Conservation (phyloP, 2,329 filamentous ascomycete genomes). For the Epichloe brachyelytri region DNA sequence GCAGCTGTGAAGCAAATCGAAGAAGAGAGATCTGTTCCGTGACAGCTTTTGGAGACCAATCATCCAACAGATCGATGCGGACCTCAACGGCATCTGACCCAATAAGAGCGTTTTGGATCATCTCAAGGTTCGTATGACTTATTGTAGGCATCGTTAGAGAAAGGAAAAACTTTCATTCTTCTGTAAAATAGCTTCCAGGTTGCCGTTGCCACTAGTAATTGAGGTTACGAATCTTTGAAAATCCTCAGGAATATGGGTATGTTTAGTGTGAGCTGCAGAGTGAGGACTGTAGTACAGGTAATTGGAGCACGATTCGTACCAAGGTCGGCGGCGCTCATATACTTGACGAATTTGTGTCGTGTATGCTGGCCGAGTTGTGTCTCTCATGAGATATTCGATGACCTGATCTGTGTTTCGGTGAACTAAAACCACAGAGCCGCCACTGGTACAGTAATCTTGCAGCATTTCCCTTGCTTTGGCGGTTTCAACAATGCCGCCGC, state of each 20-base stretch:
- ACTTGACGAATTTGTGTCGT: slow-evolving; percentile 85
- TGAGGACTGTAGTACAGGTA: slow-evolving; percentile 81
- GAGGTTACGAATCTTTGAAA: slow-evolving; percentile 26
- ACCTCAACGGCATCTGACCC: slow-evolving; percentile 90
- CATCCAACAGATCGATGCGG: slow-evolving; percentile 77
- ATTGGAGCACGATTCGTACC: slow-evolving; percentile 89
- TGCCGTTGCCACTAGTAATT: slow-evolving; percentile 31
- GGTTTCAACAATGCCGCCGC: slow-evolving; percentile 84
- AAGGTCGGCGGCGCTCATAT: slow-evolving; percentile 77
- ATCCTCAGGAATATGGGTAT: slow-evolving; percentile 19
- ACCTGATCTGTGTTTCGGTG: slow-evolving; percentile 80
- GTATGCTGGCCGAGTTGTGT: slow-evolving; percentile 86
- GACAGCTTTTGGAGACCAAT: slow-evolving; percentile 65
- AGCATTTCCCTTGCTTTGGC: slow-evolving; percentile 68
- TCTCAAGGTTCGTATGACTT: slow-evolving; percentile 39
- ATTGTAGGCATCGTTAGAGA: slow-evolving; percentile 76
- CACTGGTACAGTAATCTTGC: slow-evolving; percentile 55
- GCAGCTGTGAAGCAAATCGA: slow-evolving; percentile 56
- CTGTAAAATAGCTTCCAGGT: slow-evolving; percentile 23
- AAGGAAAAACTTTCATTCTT: slow-evolving; percentile 82
- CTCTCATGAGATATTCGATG: slow-evolving; percentile 74
- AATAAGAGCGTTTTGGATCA: slow-evolving; percentile 60
- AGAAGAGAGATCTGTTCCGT: slow-evolving; percentile 70
- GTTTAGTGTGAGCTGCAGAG: slow-evolving; percentile 16
- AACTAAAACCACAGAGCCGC: slow-evolving; percentile 76